A percentile compares a stretch with the other conserved stretches of the same genome.
phyloP scores from a whole-genome alignment of 257 asterid genomes.

The Solanum piurae region DNA sequence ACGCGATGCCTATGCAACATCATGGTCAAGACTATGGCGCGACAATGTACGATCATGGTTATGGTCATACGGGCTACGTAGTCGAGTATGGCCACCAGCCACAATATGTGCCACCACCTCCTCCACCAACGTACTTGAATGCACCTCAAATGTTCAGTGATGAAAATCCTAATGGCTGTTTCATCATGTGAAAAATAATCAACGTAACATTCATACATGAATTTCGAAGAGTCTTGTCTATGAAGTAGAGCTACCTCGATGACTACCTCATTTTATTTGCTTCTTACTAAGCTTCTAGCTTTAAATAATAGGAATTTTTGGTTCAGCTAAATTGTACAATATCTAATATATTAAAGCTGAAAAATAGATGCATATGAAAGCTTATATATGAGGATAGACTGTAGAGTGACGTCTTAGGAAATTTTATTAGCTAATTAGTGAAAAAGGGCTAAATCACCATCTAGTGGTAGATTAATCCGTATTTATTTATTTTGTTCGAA shows the following conservation, averaged over 20 bases:
- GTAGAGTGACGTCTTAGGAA: not conserved
- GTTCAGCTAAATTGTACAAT: conserved; percentile 26
- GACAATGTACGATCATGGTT: conserved; percentile 1
- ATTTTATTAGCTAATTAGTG: not conserved
- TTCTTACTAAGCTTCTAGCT: too few species aligned
- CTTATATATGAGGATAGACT: conserved; percentile 4
- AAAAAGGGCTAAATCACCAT: conserved; percentile 9
- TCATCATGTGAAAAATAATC: conserved; percentile 41
- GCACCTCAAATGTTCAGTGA: conserved; percentile 59
- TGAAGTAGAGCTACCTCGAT: not conserved
- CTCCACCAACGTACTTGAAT: conserved; percentile 13
- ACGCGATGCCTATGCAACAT: conserved; percentile 38
- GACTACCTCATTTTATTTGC: not conserved
- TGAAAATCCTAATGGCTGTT: conserved; percentile 81
- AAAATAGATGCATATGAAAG: not conserved
- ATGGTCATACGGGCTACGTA: conserved; percentile 24
- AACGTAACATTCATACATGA: too few species aligned
- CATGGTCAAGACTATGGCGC: conserved; percentile 52
- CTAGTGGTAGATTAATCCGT: conserved; percentile 8
- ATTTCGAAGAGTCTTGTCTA: not conserved
- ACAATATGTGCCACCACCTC: conserved; percentile 45
- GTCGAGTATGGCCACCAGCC: conserved; percentile 25
- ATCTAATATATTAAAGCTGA: not conserved
- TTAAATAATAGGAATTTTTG: not conserved
- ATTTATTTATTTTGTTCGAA: not conserved